Conservation (phyloP, 306 rosid genomes). For the Medicago lupulina region DNA sequence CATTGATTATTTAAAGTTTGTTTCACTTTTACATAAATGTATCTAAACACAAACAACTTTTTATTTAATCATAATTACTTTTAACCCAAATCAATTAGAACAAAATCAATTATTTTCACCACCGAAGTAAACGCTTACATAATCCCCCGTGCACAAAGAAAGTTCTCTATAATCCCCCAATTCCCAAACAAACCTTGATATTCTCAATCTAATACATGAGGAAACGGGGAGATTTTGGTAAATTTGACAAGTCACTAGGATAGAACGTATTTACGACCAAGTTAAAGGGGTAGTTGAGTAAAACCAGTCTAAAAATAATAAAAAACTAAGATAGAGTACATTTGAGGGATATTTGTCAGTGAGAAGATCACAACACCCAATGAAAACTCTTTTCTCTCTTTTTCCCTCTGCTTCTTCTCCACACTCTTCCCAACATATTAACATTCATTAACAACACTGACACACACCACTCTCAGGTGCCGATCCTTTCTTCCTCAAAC, state of each 20-base stretch:
- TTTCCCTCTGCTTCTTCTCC: slow-evolving; percentile 6
- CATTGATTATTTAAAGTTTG: too few species aligned
- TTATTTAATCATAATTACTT: too few species aligned
- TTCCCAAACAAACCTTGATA: too few species aligned
- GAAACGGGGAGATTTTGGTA: too few species aligned
- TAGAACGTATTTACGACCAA: slow-evolving; percentile 25
- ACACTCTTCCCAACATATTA: background rate
- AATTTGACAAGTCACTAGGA: background rate
- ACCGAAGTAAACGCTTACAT: too few species aligned
- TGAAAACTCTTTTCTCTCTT: background rate
- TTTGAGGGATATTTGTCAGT: slow-evolving; percentile 44
- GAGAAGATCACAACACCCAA: slow-evolving; percentile 24
- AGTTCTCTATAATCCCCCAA: too few species aligned
- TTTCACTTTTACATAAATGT: too few species aligned
- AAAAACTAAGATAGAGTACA: slow-evolving; percentile 31
- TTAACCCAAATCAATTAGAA: too few species aligned
- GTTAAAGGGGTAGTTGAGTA: slow-evolving; percentile 31
- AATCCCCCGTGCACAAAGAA: too few species aligned
- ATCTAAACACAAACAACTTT: too few species aligned
- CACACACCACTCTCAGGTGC: slow-evolving; percentile 42
- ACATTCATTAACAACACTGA: slow-evolving; percentile 41
- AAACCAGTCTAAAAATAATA: slow-evolving; percentile 3
- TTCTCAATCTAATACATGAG: too few species aligned
- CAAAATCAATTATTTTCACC: too few species aligned
- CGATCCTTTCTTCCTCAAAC: background rate